Conservation (phyloP, 257 asterid species). For the Petunia secreta region DNA sequence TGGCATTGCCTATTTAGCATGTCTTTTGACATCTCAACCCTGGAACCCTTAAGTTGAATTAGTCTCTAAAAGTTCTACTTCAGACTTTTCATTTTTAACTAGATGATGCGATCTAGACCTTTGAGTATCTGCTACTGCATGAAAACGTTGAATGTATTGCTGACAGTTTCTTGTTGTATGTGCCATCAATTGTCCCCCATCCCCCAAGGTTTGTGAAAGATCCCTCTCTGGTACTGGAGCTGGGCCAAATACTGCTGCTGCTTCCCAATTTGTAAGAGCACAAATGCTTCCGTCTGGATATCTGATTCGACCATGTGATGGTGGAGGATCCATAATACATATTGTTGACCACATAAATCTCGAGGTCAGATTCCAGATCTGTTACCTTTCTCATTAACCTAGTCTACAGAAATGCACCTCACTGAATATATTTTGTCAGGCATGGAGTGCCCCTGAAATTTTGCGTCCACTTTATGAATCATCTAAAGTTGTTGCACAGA, state of each 20-base stretch:
- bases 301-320: constrained; percentile 88
- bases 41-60: not conserved
- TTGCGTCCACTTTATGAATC: constrained; percentile 96
- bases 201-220: constrained; percentile 79
- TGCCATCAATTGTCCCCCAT: constrained; percentile 22
- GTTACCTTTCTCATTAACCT: not conserved
- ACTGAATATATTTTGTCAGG: constrained; percentile 46
- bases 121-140: too few relatives aligned
- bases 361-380: constrained; percentile 48
- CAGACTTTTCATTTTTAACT: too few relatives aligned
- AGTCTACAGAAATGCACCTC: not conserved
- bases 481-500: constrained; percentile 84
- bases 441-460: constrained; percentile 98
- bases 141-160: not conserved
- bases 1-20: not conserved
- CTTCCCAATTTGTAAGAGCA: constrained; percentile 87
- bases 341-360: constrained; percentile 91
- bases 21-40: constrained; percentile 2
- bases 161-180: not conserved
- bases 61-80: not conserved
- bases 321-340: constrained; percentile 97
- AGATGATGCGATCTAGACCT: too few relatives aligned
- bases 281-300: constrained; percentile 94
- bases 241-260: constrained; percentile 71
- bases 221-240: constrained; percentile 95